Conservation (phyloP, 2,329 filamentous ascomycete genomes). For the Neonectria ditissima region DNA sequence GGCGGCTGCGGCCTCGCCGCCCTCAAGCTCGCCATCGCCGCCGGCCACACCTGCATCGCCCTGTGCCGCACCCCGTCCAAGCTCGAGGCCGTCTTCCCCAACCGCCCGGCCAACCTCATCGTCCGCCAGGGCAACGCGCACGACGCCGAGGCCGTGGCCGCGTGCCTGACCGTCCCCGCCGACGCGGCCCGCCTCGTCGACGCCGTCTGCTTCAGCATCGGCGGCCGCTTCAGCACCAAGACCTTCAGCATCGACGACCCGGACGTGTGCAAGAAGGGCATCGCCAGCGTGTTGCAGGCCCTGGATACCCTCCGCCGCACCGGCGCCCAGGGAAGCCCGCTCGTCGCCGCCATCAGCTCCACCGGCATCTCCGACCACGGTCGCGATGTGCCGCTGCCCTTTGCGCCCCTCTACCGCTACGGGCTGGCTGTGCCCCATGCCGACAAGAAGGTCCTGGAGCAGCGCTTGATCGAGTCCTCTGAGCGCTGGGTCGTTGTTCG, state of each 20-base stretch:
- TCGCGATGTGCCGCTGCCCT: slow-evolving; percentile 51
- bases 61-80: slow-evolving; percentile 57
- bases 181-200: slow-evolving; percentile 50
- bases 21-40: slow-evolving; percentile 52
- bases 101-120: slow-evolving; percentile 48
- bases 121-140: slow-evolving; percentile 55
- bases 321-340: slow-evolving; percentile 46
- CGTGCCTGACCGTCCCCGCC: slow-evolving; percentile 47
- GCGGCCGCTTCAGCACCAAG: slow-evolving; percentile 44
- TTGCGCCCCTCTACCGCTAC: slow-evolving; percentile 58
- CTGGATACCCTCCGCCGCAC: slow-evolving; percentile 42
- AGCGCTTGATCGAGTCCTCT: slow-evolving; percentile 34
- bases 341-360: slow-evolving; percentile 53
- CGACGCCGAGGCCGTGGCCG: slow-evolving; percentile 47
- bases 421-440: slow-evolving; percentile 56
- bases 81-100: slow-evolving; percentile 49
- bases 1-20: slow-evolving; percentile 54
- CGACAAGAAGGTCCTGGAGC: slow-evolving; percentile 63
- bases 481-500: slow-evolving; percentile 53
- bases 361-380: slow-evolving; percentile 53
- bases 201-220: slow-evolving; percentile 55
- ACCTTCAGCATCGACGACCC: slow-evolving; percentile 51
- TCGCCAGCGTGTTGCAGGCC: slow-evolving; percentile 50
- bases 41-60: slow-evolving; percentile 54
- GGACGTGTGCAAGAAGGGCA: slow-evolving; percentile 55